Percentiles rank a stretch among this genome's conserved stretches.
phyloP scores from a whole-genome alignment of 2,329 filamentous ascomycete species.

The Colletotrichum destructivum region DNA sequence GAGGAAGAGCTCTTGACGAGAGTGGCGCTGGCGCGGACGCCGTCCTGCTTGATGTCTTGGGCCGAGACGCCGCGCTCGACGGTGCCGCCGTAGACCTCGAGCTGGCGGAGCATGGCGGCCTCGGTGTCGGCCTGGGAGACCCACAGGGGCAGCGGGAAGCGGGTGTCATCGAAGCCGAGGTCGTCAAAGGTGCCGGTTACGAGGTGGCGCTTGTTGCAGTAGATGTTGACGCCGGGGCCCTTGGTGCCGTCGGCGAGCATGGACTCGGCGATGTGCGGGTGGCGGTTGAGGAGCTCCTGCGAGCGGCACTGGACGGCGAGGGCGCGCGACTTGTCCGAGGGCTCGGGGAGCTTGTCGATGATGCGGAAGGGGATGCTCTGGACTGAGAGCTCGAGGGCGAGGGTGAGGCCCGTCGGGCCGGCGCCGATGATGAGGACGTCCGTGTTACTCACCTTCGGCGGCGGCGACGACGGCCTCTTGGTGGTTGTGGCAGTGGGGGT shows the following conservation, averaged over 20 bases:
- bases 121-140: conserved; percentile 55
- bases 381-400: conserved; percentile 50
- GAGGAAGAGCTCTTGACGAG: conserved; percentile 42
- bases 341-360: conserved; percentile 52
- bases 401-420: conserved; percentile 54
- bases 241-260: conserved; percentile 55
- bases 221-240: conserved; percentile 56
- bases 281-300: conserved; percentile 64
- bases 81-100: conserved; percentile 46
- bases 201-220: conserved; percentile 51
- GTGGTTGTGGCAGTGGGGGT: neutral
- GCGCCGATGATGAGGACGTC: conserved; percentile 54
- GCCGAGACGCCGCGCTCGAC: conserved; percentile 51
- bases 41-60: conserved; percentile 50
- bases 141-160: conserved; percentile 50
- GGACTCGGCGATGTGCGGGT: conserved; percentile 53
- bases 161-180: conserved; percentile 50
- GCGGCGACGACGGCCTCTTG: neutral
- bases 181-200: conserved; percentile 51
- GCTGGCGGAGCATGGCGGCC: conserved; percentile 49
- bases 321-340: conserved; percentile 57
- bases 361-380: conserved; percentile 55
- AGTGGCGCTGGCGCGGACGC: conserved; percentile 47
- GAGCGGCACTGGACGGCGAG: conserved; percentile 65
- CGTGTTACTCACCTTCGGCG: conserved; percentile 14